A percentile compares a stretch with the other conserved stretches of the same genome.
phyloP scores from a whole-genome alignment of 768 basidiomycete species.

The Tylopilus felleus region DNA sequence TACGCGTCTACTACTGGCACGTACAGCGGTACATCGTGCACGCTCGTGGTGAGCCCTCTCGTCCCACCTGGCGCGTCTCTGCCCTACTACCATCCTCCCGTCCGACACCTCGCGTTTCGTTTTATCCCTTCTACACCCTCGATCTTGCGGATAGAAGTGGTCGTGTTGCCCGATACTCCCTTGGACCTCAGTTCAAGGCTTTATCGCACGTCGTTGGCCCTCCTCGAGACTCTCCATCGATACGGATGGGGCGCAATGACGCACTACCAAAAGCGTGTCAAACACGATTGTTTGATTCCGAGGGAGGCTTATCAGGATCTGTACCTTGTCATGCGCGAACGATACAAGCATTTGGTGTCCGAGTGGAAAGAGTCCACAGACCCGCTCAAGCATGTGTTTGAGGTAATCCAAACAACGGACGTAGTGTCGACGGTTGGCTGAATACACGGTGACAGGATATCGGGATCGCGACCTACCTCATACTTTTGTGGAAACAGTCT shows the following conservation, averaged over 20 bases:
- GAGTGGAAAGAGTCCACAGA: slow-evolving; percentile 83
- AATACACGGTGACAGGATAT: slow-evolving; percentile 63
- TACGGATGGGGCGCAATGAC: slow-evolving; percentile 84
- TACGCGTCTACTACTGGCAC: slow-evolving; percentile 37
- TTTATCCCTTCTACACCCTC: slow-evolving; percentile 42
- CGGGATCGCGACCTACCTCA: slow-evolving; percentile 89
- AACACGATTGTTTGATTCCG: slow-evolving; percentile 76
- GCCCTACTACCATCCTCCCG: slow-evolving; percentile 90
- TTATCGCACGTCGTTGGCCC: slow-evolving; percentile 74
- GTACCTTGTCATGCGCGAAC: slow-evolving; percentile 82
- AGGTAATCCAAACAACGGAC: slow-evolving; percentile 44
- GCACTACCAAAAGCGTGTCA: slow-evolving; percentile 82
- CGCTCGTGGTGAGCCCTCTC: slow-evolving; percentile 61
- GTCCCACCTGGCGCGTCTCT: slow-evolving; percentile 42
- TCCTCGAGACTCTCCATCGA: slow-evolving; percentile 81
- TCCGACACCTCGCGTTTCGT: slow-evolving; percentile 78
- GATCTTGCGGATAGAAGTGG: slow-evolving; percentile 20
- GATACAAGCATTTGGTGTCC: slow-evolving; percentile 71
- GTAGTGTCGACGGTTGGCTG: background rate
- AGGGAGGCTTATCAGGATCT: slow-evolving; percentile 85
- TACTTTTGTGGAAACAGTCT: slow-evolving; percentile 84
- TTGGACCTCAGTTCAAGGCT: slow-evolving; percentile 59
- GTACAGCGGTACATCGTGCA: slow-evolving; percentile 27
- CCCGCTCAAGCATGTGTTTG: slow-evolving; percentile 86
- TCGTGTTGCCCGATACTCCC: slow-evolving; percentile 42